Evolutionary conservation across 2,329 filamentous ascomycete species (phyloP), one percentile per base, ranked within the genome.

Genomic region (Xylaria sp.): DNA sequence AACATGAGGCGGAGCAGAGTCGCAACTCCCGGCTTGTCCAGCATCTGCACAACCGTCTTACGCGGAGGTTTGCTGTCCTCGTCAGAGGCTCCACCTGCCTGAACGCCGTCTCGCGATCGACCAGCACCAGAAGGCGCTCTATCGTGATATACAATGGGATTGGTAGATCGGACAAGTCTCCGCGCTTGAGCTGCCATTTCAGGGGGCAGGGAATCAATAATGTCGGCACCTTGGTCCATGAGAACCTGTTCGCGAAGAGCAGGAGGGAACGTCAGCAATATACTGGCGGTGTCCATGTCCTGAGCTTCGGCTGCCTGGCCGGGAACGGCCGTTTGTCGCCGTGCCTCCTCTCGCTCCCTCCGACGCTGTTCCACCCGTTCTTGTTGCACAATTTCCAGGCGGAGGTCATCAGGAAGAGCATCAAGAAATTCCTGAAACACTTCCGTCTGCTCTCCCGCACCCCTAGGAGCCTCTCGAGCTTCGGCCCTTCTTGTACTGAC

Each of bases 1-100:
- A 99, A 99, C 93, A 99, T 97, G 8, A 99, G 82, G n/a, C 95
- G 90, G 40, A 99, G 81, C 29, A 99, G 78, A n/a, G 94, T 97
- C 21, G 95, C 94, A 61, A 99, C 88, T 21, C 95, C 94, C 43
- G 92, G 84, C 74, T 96, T 97, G 72, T 99, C 94, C 24, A 99
- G 84, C 89, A 99, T 96, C 70, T 99, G 94, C 20, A 96, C 90
- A 53, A 95, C 89, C 19, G 91, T 87, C 57, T 90, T 89, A 52
- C 90, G 86, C 65, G 89, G 88, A 37, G 80, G 75, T 74, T 92
- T 93, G 69, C 80, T 82, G 61, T 84, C 74, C 61, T 53, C 59
- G 9, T 66, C 66, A 21, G 57, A 52, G 38, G 63, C 60, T 21
- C 66, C 63, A 47, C 67, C 69, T 16, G 66, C 41, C 40, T 64